Percentiles rank a stretch among this genome's conserved stretches.
These are phyloP conservation scores for Nicotiana tomentosiformis DNA, from an alignment of 257 asterid genomes.

Conservation along the genomic window DNA sequence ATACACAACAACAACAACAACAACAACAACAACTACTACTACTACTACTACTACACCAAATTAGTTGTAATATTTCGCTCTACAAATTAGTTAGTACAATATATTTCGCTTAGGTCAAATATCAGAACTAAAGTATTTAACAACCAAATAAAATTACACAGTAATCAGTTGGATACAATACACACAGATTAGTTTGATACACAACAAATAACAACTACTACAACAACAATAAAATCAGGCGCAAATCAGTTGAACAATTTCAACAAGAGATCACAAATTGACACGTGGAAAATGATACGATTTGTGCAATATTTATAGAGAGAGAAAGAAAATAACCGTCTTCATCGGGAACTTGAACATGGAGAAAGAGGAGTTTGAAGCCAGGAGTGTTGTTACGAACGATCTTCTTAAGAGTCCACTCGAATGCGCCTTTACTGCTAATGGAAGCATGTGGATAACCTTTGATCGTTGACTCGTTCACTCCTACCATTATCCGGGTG, in stretches of 20 bases:
- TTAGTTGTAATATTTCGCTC: too few relatives aligned
- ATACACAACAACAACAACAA: too few relatives aligned
- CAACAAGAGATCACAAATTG: neutral
- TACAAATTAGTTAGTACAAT: too few relatives aligned
- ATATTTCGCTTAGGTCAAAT: neutral
- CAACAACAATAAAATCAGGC: too few relatives aligned
- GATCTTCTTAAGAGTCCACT: conserved; percentile 73
- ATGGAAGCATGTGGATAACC: conserved; percentile 86
- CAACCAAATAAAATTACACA: neutral
- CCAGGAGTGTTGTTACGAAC: conserved; percentile 59
- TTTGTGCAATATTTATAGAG: neutral
- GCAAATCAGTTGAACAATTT: too few relatives aligned
- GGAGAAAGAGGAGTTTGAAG: conserved; percentile 63
- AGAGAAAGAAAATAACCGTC: conserved; percentile 37
- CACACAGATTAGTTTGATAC: too few relatives aligned
- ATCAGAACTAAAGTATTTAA: neutral
- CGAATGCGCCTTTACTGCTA: conserved; percentile 79
- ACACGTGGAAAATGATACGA: neutral
- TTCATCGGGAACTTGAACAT: conserved; percentile 82
- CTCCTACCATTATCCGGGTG: conserved; percentile 66
- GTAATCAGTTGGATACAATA: too few relatives aligned
- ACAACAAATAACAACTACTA: too few relatives aligned
- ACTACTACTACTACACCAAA: too few relatives aligned
- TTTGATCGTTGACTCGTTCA: conserved; percentile 72
- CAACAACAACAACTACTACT: too few relatives aligned